Percentiles rank a stretch among this genome's conserved stretches.
phyloP scores from a whole-genome alignment of 352 stramenopile genomes.

The Aphanomyces stellatus region DNA sequence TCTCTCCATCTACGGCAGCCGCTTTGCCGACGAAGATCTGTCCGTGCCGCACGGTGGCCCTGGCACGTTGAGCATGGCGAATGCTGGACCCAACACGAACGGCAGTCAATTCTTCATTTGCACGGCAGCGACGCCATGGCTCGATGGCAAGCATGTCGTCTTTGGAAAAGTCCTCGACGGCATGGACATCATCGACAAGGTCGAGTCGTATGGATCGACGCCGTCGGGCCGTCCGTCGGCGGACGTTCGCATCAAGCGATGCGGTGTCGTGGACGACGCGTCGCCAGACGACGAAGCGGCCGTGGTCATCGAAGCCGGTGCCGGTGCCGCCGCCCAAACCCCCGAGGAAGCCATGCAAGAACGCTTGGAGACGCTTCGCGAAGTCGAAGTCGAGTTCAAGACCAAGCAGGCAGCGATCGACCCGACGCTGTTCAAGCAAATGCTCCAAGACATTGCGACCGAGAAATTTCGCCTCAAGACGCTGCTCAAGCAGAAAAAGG shows the following conservation, averaged over 20 bases:
- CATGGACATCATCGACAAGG: constrained; percentile 87
- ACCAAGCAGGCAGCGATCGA: constrained; percentile 52
- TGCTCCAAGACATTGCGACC: constrained; percentile 57
- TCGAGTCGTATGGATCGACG: constrained; percentile 58
- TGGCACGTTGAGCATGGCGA: constrained; percentile 84
- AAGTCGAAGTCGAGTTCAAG: constrained; percentile 50
- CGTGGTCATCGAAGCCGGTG: background rate
- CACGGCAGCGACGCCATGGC: constrained; percentile 90
- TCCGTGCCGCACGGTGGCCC: constrained; percentile 57
- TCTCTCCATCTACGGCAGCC: constrained; percentile 92
- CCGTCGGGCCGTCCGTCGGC: constrained; percentile 81
- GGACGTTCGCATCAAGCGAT: constrained; percentile 89
- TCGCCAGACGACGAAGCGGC: background rate
- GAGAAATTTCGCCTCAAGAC: constrained; percentile 60
- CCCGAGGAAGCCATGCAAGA: constrained; percentile 52
- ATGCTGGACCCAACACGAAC: constrained; percentile 85
- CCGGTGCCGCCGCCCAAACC: constrained; percentile 26
- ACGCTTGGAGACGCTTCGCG: constrained; percentile 46
- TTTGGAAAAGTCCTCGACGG: constrained; percentile 89
- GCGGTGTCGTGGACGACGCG: constrained; percentile 32
- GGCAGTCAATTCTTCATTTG: constrained; percentile 96
- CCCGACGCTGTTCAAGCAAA: constrained; percentile 44
- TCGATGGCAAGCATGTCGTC: constrained; percentile 96
- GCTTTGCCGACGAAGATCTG: constrained; percentile 89
- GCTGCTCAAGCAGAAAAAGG: constrained; percentile 33